Evolutionary conservation across 108 stramenopile genomes (phyloP).

Genomic region (Skeletonema costatum): DNA sequence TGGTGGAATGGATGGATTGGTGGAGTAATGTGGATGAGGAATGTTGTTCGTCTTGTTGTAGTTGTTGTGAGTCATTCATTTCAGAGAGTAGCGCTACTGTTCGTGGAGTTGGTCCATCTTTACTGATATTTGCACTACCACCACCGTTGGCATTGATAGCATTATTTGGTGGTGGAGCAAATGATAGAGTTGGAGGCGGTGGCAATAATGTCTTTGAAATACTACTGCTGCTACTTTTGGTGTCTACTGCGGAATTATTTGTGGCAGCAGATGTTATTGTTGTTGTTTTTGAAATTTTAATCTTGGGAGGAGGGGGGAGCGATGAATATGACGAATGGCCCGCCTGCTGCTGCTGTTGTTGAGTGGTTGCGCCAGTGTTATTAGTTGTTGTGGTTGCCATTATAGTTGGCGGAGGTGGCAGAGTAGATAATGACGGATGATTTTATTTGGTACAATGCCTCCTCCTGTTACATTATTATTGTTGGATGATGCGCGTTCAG

Average conservation of each 20-base stretch:
- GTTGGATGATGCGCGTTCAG: no score
- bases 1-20: conserved; percentile 33
- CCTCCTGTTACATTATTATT: no score
- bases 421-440: background rate
- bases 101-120: background rate
- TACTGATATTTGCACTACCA: background rate
- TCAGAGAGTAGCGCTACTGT: background rate
- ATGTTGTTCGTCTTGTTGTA: background rate
- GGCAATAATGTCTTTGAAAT: conserved; percentile 16
- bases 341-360: background rate
- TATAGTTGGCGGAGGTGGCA: background rate
- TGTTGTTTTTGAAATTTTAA: background rate
- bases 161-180: background rate
- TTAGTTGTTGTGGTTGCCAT: background rate
- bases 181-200: conserved; percentile 12
- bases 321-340: background rate
- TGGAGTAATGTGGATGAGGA: background rate
- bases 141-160: background rate
- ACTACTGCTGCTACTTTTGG: background rate
- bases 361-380: background rate
- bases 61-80: conserved; percentile 5
- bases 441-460: no score
- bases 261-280: background rate
- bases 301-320: background rate
- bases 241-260: background rate